phyloP scores from a whole-genome alignment of 306 rosid genomes.

The Quercus berberidifolia region DNA sequence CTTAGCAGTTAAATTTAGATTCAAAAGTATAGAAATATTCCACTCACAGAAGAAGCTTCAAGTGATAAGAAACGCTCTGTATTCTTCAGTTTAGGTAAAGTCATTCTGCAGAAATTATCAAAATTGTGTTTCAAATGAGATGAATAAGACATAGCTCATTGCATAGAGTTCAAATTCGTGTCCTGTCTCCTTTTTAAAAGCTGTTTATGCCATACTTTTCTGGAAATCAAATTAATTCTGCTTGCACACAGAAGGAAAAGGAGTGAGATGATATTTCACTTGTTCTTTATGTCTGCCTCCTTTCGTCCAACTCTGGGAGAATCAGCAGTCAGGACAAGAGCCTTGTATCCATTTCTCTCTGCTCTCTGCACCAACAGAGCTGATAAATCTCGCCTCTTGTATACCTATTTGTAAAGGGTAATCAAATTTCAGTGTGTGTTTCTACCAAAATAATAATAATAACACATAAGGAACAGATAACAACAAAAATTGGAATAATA shows the following conservation, averaged over 20 bases:
- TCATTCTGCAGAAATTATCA: constrained; percentile 39
- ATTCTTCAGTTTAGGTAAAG: constrained; percentile 44
- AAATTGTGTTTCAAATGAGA: not conserved
- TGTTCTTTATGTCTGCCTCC: constrained; percentile 69
- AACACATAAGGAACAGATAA: not conserved
- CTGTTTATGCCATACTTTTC: not conserved
- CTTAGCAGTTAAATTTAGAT: not conserved
- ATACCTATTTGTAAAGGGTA: constrained; percentile 30
- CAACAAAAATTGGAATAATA: not conserved
- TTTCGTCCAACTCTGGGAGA: constrained; percentile 58
- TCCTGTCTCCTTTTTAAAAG: too few relatives aligned
- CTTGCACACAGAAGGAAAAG: not conserved
- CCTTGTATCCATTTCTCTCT: constrained; percentile 57
- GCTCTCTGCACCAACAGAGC: constrained; percentile 49
- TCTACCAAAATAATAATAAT: not conserved
- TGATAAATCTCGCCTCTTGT: constrained; percentile 51
- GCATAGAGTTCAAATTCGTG: not conserved
- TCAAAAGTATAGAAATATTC: not conserved
- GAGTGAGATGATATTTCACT: constrained; percentile 22
- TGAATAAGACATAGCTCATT: not conserved
- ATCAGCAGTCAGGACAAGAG: constrained; percentile 60
- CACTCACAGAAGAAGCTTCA: constrained; percentile 41
- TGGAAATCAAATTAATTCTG: not conserved
- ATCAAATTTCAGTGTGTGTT: not conserved
- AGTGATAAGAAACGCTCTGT: constrained; percentile 49